These are phyloP conservation scores for Chaetomium fimeti DNA, from an alignment of 495 filamentous ascomycete species.

Conservation along the genomic window DNA sequence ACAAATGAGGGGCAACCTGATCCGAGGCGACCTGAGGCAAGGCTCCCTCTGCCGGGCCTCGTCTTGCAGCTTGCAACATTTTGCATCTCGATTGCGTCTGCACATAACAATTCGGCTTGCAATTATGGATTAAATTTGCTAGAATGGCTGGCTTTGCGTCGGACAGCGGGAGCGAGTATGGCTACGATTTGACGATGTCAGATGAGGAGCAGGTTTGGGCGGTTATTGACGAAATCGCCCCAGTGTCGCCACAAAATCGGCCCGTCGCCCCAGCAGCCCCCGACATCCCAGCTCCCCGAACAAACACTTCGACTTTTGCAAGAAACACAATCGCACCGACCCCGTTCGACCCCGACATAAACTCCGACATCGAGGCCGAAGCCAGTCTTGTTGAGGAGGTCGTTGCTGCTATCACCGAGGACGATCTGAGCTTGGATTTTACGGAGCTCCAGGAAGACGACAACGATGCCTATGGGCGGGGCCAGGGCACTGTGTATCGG, in stretches of 20 bases:
- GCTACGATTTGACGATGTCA: slow-evolving; percentile 66
- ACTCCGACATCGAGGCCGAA: slow-evolving; percentile 7
- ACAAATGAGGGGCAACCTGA: slow-evolving; percentile 1
- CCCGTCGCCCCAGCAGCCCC: not conserved
- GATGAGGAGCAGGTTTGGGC: slow-evolving; percentile 47
- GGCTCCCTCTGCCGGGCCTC: not conserved
- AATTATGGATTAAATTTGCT: slow-evolving; percentile 2
- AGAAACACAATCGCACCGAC: slow-evolving; percentile 7
- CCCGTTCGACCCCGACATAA: not conserved
- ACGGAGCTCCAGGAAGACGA: slow-evolving; percentile 24
- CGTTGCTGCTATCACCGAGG: slow-evolving; percentile 20
- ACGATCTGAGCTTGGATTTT: slow-evolving; percentile 32
- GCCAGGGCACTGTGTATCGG: slow-evolving; percentile 8
- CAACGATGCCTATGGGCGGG: slow-evolving; percentile 11
- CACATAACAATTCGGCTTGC: not conserved
- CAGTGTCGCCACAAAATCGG: slow-evolving; percentile 12
- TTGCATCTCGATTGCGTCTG: not conserved
- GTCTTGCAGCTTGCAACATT: not conserved
- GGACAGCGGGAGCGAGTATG: slow-evolving; percentile 60
- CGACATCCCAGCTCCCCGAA: not conserved
- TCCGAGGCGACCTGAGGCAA: not conserved
- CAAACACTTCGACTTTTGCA: slow-evolving; percentile 16
- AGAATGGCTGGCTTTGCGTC: slow-evolving; percentile 26
- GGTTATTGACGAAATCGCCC: slow-evolving; percentile 26
- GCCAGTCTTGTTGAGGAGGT: slow-evolving; percentile 19